phyloP scores from a whole-genome alignment of 1,139 yeast genomes.

The Diutina catenulata region DNA sequence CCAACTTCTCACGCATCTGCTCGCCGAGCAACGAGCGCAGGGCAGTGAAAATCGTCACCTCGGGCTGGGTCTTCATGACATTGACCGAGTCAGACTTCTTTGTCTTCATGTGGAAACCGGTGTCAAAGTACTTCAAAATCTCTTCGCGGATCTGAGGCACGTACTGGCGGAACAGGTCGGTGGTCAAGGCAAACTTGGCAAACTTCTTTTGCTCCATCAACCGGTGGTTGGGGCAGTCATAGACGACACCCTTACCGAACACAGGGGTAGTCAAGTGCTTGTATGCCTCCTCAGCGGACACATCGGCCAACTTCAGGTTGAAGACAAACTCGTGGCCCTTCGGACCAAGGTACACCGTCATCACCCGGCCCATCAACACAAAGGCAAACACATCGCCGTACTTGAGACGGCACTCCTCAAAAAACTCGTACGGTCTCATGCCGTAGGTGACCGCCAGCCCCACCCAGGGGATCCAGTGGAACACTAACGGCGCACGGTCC shows the following conservation, averaged over 20 bases:
- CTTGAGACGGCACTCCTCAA: conserved; percentile 61
- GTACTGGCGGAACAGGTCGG: conserved; percentile 71
- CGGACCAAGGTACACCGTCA: conserved; percentile 96
- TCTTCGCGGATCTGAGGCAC: conserved; percentile 87
- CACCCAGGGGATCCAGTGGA: conserved; percentile 91
- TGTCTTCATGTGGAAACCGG: conserved; percentile 26
- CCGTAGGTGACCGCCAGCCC: conserved; percentile 88
- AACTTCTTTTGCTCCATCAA: conserved; percentile 98
- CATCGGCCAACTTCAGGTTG: conserved; percentile 82
- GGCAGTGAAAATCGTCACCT: conserved; percentile 92
- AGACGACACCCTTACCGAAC: conserved; percentile 92
- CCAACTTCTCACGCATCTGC: conserved; percentile 77
- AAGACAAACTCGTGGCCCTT: conserved; percentile 95
- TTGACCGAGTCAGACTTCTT: conserved; percentile 43
- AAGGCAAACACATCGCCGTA: conserved; percentile 92
- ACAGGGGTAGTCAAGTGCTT: conserved; percentile 94
- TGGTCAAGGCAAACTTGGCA: conserved; percentile 79
- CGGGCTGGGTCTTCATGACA: conserved; percentile 83
- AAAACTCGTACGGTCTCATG: conserved; percentile 85
- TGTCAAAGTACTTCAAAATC: conserved; percentile 47
- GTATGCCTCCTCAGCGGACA: conserved; percentile 94
- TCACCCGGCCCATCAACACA: conserved; percentile 74
- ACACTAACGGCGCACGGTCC: conserved; percentile 80
- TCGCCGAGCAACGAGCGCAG: conserved; percentile 85
- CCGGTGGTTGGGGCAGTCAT: conserved; percentile 88